phyloP scores from a whole-genome alignment of 768 basidiomycete genomes.

The Tylopilus balloui region DNA sequence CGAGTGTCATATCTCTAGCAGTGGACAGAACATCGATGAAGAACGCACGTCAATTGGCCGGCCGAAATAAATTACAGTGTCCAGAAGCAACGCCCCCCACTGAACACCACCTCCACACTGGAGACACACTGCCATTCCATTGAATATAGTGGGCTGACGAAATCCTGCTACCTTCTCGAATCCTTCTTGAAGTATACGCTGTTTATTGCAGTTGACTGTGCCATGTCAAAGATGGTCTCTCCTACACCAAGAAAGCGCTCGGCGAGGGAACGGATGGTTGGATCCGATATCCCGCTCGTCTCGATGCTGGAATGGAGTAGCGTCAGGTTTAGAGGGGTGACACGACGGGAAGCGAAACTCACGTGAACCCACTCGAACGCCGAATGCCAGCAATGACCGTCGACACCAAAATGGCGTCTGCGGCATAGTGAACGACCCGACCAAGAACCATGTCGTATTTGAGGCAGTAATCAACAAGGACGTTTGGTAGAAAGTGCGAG shows the following conservation, averaged over 20 bases:
- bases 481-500: background rate
- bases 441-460: conserved; percentile 51
- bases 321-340: background rate
- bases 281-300: conserved; percentile 66
- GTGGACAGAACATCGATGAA: conserved; percentile 14
- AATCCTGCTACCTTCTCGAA: conserved; percentile 29
- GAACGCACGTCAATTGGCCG: conserved; percentile 23
- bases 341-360: conserved; percentile 35
- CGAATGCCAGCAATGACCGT: conserved; percentile 89
- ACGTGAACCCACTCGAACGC: conserved; percentile 88
- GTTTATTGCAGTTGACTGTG: conserved; percentile 82
- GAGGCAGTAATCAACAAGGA: background rate
- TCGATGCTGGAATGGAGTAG: conserved; percentile 48
- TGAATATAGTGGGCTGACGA: background rate
- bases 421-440: conserved; percentile 73
- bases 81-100: conserved; percentile 17
- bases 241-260: conserved; percentile 84
- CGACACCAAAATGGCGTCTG: conserved; percentile 82
- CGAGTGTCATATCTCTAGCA: conserved; percentile 8
- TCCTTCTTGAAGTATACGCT: conserved; percentile 75
- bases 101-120: conserved; percentile 8
- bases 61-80: conserved; percentile 27
- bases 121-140: conserved; percentile 6
- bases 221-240: conserved; percentile 83
- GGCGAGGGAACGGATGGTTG: conserved; percentile 68